Conservation (phyloP, 345 rosid genomes). For the Acer yangbiense region DNA sequence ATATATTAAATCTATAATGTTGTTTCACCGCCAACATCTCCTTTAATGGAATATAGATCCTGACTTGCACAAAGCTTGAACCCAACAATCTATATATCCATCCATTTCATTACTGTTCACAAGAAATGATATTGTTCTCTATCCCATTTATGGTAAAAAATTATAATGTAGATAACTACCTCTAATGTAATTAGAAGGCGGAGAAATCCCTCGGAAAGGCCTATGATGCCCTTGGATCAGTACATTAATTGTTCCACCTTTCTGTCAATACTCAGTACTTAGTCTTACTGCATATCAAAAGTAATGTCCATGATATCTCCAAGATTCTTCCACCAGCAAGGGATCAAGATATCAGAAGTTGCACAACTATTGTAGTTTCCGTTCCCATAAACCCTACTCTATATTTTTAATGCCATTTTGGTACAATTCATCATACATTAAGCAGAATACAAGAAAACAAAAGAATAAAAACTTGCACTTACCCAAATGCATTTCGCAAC, state of each 20-base stretch:
- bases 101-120: not conserved
- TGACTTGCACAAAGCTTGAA: slow-evolving; percentile 5
- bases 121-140: not conserved
- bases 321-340: slow-evolving; percentile 6
- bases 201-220: slow-evolving; percentile 4
- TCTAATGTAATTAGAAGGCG: not conserved
- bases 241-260: not conserved
- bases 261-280: not conserved
- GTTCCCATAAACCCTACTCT: not conserved
- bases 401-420: slow-evolving; percentile 1
- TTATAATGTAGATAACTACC: not conserved
- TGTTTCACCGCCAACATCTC: not conserved
- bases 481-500: slow-evolving; percentile 81
- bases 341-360: not conserved
- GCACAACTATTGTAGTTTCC: not conserved
- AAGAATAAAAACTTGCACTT: slow-evolving; percentile 26
- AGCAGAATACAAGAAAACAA: slow-evolving; percentile 9
- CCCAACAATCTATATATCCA: not conserved
- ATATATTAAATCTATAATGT: not conserved
- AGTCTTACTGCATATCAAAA: not conserved
- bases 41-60: slow-evolving; percentile 5
- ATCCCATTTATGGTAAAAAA: not conserved
- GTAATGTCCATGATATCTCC: not conserved
- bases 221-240: not conserved
- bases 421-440: slow-evolving; percentile 2